A percentile compares a stretch with the other conserved stretches of the same genome.
Evolutionary conservation across 164 flowering plant species (phyloP).

Genomic region (Annona squamosa): DNA sequence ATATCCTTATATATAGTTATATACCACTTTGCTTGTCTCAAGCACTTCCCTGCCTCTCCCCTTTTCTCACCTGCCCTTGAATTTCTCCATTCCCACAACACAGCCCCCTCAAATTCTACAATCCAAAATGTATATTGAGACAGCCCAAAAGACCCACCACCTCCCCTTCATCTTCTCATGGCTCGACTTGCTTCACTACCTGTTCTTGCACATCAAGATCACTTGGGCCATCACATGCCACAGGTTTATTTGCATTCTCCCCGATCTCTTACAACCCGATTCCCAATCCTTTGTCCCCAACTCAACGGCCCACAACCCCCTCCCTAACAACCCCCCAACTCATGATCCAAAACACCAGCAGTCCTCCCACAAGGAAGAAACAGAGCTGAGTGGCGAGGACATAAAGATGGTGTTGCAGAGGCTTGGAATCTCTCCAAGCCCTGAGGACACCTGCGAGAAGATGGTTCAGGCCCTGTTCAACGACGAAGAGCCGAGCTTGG

Average conservation of each 20-base stretch:
- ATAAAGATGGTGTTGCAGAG: conserved; percentile 26
- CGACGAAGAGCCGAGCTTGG: conserved; percentile 30
- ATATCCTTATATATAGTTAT: not conserved
- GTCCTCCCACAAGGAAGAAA: conserved; percentile 6
- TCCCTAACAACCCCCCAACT: too few relatives aligned
- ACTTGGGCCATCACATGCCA: conserved; percentile 6
- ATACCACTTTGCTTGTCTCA: not conserved
- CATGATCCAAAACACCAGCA: not conserved
- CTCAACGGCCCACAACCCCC: conserved; percentile 2
- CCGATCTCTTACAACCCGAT: conserved; percentile 12
- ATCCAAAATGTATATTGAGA: not conserved
- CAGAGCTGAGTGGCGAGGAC: conserved; percentile 21
- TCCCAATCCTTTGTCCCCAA: not conserved
- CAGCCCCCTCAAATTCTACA: not conserved
- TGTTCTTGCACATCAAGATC: conserved; percentile 1
- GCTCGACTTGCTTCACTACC: not conserved
- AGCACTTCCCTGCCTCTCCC: not conserved
- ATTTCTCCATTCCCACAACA: not conserved
- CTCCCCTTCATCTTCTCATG: not conserved
- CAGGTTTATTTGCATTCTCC: conserved; percentile 11
- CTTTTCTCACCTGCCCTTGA: not conserved
- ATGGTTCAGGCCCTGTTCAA: conserved; percentile 21
- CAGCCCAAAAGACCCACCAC: not conserved
- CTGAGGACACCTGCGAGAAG: conserved; percentile 4
- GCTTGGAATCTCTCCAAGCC: conserved; percentile 6